Base-by-base conservation (phyloP, 2,329 filamentous ascomycete species). In the Malbranchea zuffiana region DNA sequence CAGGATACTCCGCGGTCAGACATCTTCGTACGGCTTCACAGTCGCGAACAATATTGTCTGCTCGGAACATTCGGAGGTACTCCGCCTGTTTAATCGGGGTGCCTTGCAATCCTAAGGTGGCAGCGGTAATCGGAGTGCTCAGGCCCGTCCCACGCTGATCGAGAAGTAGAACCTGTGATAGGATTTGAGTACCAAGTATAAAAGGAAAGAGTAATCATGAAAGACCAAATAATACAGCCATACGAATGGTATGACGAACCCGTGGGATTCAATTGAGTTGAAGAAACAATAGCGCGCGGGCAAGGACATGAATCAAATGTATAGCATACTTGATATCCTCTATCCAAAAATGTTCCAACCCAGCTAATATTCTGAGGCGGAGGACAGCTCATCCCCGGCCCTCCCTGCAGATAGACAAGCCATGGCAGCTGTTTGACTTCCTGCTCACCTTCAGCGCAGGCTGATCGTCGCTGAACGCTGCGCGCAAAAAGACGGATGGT, bases 121-220 rank as follows among this genome's bases (percentile, higher is more conserved):
- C 73, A 6, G 82, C 75, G 1, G 81, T 81, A 27, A 95, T 74
- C 1, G 87, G 81, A 2, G 77, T 82, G 53, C 83, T 92, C 34
- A 93, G 65, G 1, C 88, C 88, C 3, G 85, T 92, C 8, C 88
- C 88, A 34, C 88, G 76, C 56, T 94, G 87, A 57, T 96, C 88
- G n/a, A 96, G 71, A 45, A 81, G 79, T 2, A 96, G 71, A 30
- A 78, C 56, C 62, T 66, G 42, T 18, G 37, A 15, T n/a, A 13
- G 8, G 5, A 13, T 28, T 38, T 26, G 24, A 16, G 8, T 10
- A 3, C 11, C 27, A 15, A 13, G 27, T 6, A n/a, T 32, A 19
- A 15, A 20, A 28, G 13, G 17, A 28, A 24, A 15, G 23, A 10
- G 15, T 17, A 26, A 12, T 1, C 21, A 25, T 25, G 7, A 13